Evolutionary conservation across 2,329 filamentous ascomycete genomes (phyloP).

Genomic region (Biscogniauxia mediterranea): DNA sequence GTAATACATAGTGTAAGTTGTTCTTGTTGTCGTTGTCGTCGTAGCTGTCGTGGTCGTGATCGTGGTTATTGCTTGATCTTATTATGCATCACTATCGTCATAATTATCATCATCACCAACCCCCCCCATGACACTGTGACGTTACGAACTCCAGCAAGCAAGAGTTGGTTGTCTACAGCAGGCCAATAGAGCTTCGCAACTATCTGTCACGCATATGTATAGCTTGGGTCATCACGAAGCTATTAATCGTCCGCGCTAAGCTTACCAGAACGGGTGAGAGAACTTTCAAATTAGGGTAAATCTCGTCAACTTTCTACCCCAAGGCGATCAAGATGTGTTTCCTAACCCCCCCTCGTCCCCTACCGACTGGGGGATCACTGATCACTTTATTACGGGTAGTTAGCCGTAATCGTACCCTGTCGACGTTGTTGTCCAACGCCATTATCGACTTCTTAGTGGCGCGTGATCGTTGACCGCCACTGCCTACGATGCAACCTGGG

Average conservation of each 20-base stretch:
- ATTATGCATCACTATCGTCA: background rate
- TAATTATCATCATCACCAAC: too few relatives aligned
- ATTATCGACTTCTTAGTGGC: constrained; percentile 23
- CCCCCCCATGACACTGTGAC: background rate
- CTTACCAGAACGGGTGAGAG: background rate
- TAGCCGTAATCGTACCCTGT: constrained; percentile 21
- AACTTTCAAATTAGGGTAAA: background rate
- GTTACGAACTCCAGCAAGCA: background rate
- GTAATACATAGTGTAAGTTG: too few relatives aligned
- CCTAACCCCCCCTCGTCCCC: too few relatives aligned
- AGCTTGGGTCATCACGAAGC: background rate
- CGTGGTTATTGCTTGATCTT: background rate
- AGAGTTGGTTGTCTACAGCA: background rate
- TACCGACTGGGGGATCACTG: constrained; percentile 16
- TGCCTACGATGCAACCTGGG: constrained; percentile 19
- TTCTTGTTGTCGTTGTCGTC: too few relatives aligned
- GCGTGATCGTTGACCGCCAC: constrained; percentile 21
- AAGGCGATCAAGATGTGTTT: background rate
- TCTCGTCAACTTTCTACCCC: background rate
- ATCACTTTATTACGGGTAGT: constrained; percentile 24
- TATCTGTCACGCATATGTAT: background rate
- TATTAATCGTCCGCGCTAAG: background rate
- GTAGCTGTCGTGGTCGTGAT: too few relatives aligned
- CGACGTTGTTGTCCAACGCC: constrained; percentile 17
- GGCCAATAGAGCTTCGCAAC: background rate